phyloP scores from a whole-genome alignment of 352 stramenopile species.

The Phytophthora idaei region DNA sequence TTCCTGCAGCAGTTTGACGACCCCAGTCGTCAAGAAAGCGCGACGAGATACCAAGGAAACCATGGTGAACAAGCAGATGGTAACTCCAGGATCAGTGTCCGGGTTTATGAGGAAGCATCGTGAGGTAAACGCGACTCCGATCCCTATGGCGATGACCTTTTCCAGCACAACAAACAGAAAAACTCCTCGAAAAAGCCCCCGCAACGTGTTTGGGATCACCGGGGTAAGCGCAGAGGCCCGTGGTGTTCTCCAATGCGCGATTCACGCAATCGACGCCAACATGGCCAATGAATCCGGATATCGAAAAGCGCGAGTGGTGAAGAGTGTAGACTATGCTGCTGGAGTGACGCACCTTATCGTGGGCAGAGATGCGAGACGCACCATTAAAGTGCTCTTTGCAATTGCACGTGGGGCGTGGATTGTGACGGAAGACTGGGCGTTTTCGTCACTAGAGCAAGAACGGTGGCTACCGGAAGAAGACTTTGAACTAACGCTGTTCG shows the following conservation, averaged over 20 bases:
- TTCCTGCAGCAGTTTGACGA: conserved; percentile 26
- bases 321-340: conserved; percentile 73
- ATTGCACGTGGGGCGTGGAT: conserved; percentile 84
- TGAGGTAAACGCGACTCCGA: conserved; percentile 35
- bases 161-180: conserved; percentile 37
- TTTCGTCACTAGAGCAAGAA: conserved; percentile 75
- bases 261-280: conserved; percentile 79
- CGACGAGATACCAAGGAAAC: conserved; percentile 25
- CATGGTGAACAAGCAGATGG: conserved; percentile 22
- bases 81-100: conserved; percentile 39
- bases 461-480: conserved; percentile 72
- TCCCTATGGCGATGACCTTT: conserved; percentile 42
- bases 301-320: conserved; percentile 77
- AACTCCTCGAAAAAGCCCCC: conserved; percentile 35
- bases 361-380: conserved; percentile 67
- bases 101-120: conserved; percentile 38
- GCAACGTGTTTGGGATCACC: conserved; percentile 80
- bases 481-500: conserved; percentile 65
- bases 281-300: conserved; percentile 53
- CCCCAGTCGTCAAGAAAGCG: conserved; percentile 38
- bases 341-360: conserved; percentile 82
- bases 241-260: conserved; percentile 71
- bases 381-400: conserved; percentile 86
- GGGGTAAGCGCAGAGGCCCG: conserved; percentile 65
- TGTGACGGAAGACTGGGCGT: conserved; percentile 80